phyloP scores from a whole-genome alignment of 1,284 basidiomycete genomes.

The Thecaphora thlaspeos region DNA sequence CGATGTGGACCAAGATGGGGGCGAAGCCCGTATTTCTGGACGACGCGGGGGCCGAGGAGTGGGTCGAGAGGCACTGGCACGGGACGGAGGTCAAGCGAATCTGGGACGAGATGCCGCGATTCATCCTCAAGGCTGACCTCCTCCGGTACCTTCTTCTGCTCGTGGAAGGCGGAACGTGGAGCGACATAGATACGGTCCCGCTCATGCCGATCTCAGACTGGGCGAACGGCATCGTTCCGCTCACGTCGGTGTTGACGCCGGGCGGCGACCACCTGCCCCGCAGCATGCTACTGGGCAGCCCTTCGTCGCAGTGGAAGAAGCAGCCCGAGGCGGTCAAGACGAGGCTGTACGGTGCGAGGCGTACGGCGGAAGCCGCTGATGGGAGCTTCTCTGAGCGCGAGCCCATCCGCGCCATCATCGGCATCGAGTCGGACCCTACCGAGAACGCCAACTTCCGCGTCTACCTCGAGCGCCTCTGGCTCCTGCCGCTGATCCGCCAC shows the following conservation, averaged over 20 bases:
- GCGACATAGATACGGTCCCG: constrained; percentile 41
- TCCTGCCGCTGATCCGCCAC: constrained; percentile 24
- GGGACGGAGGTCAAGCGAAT: constrained; percentile 23
- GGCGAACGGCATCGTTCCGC: constrained; percentile 25
- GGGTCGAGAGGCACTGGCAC: constrained; percentile 18
- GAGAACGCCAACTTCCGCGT: constrained; percentile 13
- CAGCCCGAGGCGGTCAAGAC: no score
- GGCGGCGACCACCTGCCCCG: not conserved
- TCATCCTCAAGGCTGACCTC: constrained; percentile 40
- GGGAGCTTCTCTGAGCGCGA: not conserved
- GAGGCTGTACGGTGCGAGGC: no score
- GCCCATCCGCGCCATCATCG: constrained; percentile 26
- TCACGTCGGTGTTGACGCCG: constrained; percentile 9
- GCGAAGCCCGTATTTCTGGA: constrained; percentile 36
- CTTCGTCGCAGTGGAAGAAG: no score
- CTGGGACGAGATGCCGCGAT: constrained; percentile 33
- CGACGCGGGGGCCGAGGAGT: constrained; percentile 27
- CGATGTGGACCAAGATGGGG: constrained; percentile 31
- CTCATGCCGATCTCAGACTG: constrained; percentile 28
- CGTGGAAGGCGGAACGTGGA: constrained; percentile 35
- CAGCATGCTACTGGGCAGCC: no score
- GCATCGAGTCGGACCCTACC: constrained; percentile 35
- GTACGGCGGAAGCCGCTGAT: no score
- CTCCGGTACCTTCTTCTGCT: constrained; percentile 37
- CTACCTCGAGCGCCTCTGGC: constrained; percentile 20